Evolutionary conservation across 2,329 filamentous ascomycete genomes (phyloP).

Genomic region (Allantophomopsis cytisporea): DNA sequence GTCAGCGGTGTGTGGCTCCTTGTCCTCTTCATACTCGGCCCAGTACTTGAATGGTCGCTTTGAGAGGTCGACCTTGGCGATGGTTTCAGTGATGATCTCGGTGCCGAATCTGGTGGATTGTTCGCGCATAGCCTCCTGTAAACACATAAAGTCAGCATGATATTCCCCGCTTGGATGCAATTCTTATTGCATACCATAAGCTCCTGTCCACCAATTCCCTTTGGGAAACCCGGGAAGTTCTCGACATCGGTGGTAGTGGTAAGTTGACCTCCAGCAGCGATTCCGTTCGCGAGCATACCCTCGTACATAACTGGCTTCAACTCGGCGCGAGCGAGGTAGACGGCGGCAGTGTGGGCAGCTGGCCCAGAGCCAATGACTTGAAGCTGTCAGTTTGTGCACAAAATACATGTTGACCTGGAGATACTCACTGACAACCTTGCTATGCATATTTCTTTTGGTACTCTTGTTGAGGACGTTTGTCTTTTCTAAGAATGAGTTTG

Average conservation of each 20-base stretch:
- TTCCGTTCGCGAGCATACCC: slow-evolving; percentile 94
- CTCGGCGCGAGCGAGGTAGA: slow-evolving; percentile 91
- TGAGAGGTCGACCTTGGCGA: slow-evolving; percentile 76
- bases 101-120: slow-evolving; percentile 92
- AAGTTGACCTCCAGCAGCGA: slow-evolving; percentile 88
- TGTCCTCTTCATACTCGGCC: slow-evolving; percentile 75
- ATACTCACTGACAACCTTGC: slow-evolving; percentile 58
- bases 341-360: slow-evolving; percentile 90
- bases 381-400: too few relatives aligned
- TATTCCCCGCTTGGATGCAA: too few relatives aligned
- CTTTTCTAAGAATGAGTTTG: slow-evolving; percentile 13
- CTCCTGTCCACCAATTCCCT: slow-evolving; percentile 73
- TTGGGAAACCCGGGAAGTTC: slow-evolving; percentile 93
- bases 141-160: too few relatives aligned
- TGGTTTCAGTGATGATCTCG: slow-evolving; percentile 83
- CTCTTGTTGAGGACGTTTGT: slow-evolving; percentile 13
- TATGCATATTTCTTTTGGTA: slow-evolving; percentile 60
- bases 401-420: too few relatives aligned
- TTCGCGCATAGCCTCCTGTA: slow-evolving; percentile 66
- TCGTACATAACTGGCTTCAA: slow-evolving; percentile 93
- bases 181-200: slow-evolving; percentile 48
- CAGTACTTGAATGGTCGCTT: slow-evolving; percentile 82
- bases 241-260: slow-evolving; percentile 98
- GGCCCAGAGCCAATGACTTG: slow-evolving; percentile 78
- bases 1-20: slow-evolving; percentile 75